phyloP scores from a whole-genome alignment of 1,284 basidiomycete genomes.

The Tilletiaria anomala region DNA sequence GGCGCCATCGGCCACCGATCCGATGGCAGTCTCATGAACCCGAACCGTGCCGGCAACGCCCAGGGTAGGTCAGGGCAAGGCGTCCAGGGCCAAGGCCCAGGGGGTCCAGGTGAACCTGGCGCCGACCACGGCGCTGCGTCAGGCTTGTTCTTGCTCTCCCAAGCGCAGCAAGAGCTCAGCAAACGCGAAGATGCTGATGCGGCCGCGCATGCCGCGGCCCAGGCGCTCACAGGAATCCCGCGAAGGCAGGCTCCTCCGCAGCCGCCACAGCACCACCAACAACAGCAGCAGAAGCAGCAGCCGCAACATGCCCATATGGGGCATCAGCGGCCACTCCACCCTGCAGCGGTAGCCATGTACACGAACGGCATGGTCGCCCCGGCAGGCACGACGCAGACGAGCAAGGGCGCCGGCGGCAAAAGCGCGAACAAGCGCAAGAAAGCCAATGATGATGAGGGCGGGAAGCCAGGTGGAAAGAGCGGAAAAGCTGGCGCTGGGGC shows the following conservation, averaged over 20 bases:
- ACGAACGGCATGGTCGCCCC: too few relatives aligned
- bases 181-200: slow-evolving; percentile 61
- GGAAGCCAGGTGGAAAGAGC: too few relatives aligned
- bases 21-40: slow-evolving; percentile 44
- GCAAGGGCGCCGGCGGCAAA: not conserved
- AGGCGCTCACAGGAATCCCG: slow-evolving; percentile 3
- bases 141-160: slow-evolving; percentile 80
- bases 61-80: too few relatives aligned
- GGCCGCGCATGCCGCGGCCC: slow-evolving; percentile 1
- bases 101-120: too few relatives aligned
- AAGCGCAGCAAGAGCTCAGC: slow-evolving; percentile 89
- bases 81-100: too few relatives aligned
- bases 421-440: slow-evolving; percentile 28
- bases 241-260: slow-evolving; percentile 4
- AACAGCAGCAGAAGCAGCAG: slow-evolving; percentile 5
- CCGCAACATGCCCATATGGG: slow-evolving; percentile 4
- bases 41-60: too few relatives aligned
- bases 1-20: slow-evolving; percentile 44
- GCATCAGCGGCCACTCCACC: not conserved
- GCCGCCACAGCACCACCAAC: slow-evolving; percentile 4
- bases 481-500: not conserved
- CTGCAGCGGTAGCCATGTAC: slow-evolving; percentile 6
- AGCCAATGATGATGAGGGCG: too few relatives aligned
- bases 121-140: too few relatives aligned
- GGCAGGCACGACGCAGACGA: too few relatives aligned